Base-by-base conservation (phyloP, 495 filamentous ascomycete genomes). In the Chaetomium fimeti region DNA sequence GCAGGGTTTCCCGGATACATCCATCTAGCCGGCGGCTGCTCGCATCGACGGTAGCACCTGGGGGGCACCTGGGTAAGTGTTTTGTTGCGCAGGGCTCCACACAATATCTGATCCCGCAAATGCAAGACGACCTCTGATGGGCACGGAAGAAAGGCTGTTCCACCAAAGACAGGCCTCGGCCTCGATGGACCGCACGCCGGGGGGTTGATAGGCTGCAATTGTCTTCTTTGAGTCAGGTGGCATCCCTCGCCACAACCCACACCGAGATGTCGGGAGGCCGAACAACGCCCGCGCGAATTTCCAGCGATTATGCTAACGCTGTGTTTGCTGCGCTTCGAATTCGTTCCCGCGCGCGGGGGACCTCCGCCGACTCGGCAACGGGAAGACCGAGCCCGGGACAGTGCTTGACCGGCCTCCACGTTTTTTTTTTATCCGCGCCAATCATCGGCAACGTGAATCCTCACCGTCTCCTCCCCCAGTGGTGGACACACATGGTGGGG, bases 301-400 rank as follows among this genome's bases (percentile, higher is more conserved):
- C 49, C 24, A 32, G 25, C 49, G 22, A 49, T 22, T 22, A 11
- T 22, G 47, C 4, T 22, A 48, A 5, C 4, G 13, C 12, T 8
- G 25, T 7, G 40, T 25, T 32, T n/a, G 32, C 7, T 36, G 29
- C 52, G 52, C 53, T 36, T 57, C 38, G 49, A 6, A 22, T 18
- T 47, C 22, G 43, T 24, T 32, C 5, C 15, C 32, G 45, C 20
- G 32, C 32, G 32, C 32, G 32, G 32, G 51, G 24, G 51, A 2
- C 45, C 7, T 38, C 45, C 42, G 27, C 57, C 42, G 51, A 52
- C 25, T 62, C 63, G 67, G 63, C 51, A 57, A 43, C 40, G 42
- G 45, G 63, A 61, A 63, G 54, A 52, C 63, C 63, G 67, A 63
- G 51, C 24, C 43, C 63, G 54, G 36, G 57, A 54, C 57, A 40